These are phyloP conservation scores for Umbilicus rupestris DNA, from an alignment of 164 flowering plant species.

Conservation along the genomic window DNA sequence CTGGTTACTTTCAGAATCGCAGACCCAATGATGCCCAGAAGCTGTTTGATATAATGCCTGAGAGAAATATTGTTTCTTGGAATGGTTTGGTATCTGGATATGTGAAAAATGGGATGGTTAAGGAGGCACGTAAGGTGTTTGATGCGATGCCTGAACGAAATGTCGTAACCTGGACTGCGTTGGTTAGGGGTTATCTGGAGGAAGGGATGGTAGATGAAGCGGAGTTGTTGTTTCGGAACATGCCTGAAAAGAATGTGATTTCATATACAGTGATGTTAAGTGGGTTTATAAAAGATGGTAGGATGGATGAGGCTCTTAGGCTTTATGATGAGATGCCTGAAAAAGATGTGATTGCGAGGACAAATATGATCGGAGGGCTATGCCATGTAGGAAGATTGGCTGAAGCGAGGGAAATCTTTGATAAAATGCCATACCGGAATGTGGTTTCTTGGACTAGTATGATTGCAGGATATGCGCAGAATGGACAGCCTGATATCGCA, in stretches of 20 bases:
- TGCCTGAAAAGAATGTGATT: conserved; percentile 72
- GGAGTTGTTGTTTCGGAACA: conserved; percentile 43
- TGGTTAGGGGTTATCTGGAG: conserved; percentile 59
- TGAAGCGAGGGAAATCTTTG: conserved; percentile 64
- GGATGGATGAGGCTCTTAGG: conserved; percentile 53
- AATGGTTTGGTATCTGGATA: conserved; percentile 64
- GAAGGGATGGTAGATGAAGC: conserved; percentile 50
- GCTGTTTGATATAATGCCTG: conserved; percentile 57
- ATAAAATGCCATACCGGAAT: conserved; percentile 53
- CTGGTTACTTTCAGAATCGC: conserved; percentile 46
- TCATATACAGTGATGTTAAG: conserved; percentile 81
- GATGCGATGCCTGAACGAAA: conserved; percentile 55
- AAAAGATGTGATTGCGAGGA: conserved; percentile 68
- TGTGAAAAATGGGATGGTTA: conserved; percentile 41
- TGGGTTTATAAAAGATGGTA: conserved; percentile 48
- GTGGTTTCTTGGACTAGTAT: conserved; percentile 69
- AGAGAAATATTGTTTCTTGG: conserved; percentile 52
- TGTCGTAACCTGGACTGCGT: conserved; percentile 69
- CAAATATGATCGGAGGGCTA: conserved; percentile 62
- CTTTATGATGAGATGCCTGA: conserved; percentile 57
- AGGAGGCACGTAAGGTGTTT: conserved; percentile 44
- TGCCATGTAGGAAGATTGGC: conserved; percentile 45
- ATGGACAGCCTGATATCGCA: conserved; percentile 51
- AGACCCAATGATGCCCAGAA: conserved; percentile 35
- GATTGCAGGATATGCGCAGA: conserved; percentile 61